Evolutionary conservation across 2,329 filamentous ascomycete genomes (phyloP).

Genomic region (Trichoderma harzianum): DNA sequence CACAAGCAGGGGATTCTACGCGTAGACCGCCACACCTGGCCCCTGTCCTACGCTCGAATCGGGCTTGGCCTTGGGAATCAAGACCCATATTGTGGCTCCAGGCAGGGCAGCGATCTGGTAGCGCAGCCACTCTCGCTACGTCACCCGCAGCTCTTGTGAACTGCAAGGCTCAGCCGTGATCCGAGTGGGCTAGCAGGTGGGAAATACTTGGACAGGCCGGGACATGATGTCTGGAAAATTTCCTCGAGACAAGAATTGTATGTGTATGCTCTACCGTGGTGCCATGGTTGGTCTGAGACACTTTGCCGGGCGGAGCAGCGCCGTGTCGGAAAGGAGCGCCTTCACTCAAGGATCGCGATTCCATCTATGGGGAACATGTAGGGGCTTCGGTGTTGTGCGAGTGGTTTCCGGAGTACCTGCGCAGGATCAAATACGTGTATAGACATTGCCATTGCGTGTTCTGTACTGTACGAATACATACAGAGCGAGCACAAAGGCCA

Average conservation of each 20-base stretch:
- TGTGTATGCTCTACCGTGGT: neutral
- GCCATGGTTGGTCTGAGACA: slow-evolving; percentile 12
- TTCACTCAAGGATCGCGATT: neutral
- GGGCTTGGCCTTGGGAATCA: neutral
- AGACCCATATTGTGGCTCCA: slow-evolving; percentile 9
- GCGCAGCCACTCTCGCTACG: slow-evolving; percentile 19
- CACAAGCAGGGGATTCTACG: neutral
- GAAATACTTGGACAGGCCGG: neutral
- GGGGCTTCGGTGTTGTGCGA: neutral
- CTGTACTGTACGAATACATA: neutral
- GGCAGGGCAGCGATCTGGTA: slow-evolving; percentile 8
- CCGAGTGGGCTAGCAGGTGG: neutral
- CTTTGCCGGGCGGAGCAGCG: neutral
- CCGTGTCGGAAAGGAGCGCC: neutral
- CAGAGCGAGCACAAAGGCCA: neutral
- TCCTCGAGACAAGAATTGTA: neutral
- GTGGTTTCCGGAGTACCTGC: neutral
- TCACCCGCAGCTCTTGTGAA: slow-evolving; percentile 14
- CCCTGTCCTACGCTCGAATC: neutral
- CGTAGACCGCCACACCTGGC: neutral
- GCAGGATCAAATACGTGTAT: neutral
- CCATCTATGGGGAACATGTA: neutral
- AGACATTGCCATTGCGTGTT: neutral
- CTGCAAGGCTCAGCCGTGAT: slow-evolving; percentile 16
- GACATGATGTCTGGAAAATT: neutral